phyloP scores from a whole-genome alignment of 2,329 filamentous ascomycete species.

The Sphaerostilbella broomeana region DNA sequence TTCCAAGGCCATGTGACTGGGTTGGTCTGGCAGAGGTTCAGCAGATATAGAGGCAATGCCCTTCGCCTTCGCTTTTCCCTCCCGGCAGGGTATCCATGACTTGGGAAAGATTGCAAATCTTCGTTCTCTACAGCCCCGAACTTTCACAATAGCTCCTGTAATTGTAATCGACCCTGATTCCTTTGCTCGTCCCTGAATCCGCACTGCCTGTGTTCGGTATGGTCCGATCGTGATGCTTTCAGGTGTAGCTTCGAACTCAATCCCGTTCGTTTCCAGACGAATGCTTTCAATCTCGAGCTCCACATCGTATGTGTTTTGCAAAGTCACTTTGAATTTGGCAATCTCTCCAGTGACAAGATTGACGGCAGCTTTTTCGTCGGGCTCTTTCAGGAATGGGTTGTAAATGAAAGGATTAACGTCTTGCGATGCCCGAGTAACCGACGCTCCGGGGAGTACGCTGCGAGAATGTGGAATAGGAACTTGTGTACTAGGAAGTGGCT shows the following conservation, averaged over 20 bases:
- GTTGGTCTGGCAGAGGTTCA: conserved; percentile 32
- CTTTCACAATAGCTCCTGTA: conserved; percentile 70
- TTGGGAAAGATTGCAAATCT: conserved; percentile 77
- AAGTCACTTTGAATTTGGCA: conserved; percentile 69
- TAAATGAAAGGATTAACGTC: conserved; percentile 85
- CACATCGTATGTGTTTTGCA: conserved; percentile 93
- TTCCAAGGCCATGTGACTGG: conserved; percentile 36
- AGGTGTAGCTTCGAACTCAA: conserved; percentile 59
- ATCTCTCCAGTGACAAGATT: conserved; percentile 73
- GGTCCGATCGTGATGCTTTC: conserved; percentile 68
- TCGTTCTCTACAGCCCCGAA: conserved; percentile 74
- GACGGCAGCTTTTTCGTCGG: conserved; percentile 54
- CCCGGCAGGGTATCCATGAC: conserved; percentile 64
- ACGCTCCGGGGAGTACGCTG: conserved; percentile 45
- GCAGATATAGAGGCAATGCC: conserved; percentile 54
- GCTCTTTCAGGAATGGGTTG: conserved; percentile 77
- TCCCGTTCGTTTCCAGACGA: conserved; percentile 65
- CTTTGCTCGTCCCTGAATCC: conserved; percentile 62
- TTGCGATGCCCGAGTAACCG: conserved; percentile 46
- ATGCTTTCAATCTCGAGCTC: conserved; percentile 85
- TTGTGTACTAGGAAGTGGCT: conserved; percentile 52
- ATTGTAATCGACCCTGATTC: conserved; percentile 63
- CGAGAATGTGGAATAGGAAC: conserved; percentile 61
- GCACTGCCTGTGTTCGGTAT: conserved; percentile 73
- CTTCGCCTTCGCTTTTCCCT: conserved; percentile 69